Base-by-base conservation (phyloP, 352 stramenopile genomes). In the Elongisporangium undulatum region DNA sequence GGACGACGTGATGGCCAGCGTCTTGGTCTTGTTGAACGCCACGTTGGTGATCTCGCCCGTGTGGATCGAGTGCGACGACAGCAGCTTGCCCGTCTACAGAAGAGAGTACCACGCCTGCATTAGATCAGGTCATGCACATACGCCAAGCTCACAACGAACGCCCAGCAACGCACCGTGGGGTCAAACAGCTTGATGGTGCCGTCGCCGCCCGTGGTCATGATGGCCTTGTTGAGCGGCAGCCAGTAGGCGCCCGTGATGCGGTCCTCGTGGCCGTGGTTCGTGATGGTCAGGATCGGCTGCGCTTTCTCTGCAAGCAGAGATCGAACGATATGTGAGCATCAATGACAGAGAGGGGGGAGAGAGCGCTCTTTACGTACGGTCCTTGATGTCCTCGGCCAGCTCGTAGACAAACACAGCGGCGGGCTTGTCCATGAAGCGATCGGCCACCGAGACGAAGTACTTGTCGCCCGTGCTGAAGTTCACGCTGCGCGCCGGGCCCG, bases 1-100 rank as follows among this genome's bases (percentile, higher is more conserved):
- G 45, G 92, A 98, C 56, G 89, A 92, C 52, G 97, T 99, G 59
- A 99, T 97, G 51, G 97, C 92, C 23, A 99, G 72, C 49, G 97
- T 98, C 76, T 99, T 98, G 62, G 91, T 86, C 68, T 93, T 94
- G 77, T 98, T 99, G 70, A 98, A 98, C 49, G 73, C 75, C 53
- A 99, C 72, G 57, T 94, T 95, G 60, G 96, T 98, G 67, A 99
- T 98, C 72, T 98, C 97, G 54, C 98, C 96, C 51, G 94, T 90
- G 79, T 99, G 97, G 21, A 97, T 81, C 53, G 87, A 71, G 64
- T 97, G 85, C 69, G 93, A 94, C 53, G 75, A 74, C 6, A 94
- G 67, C 48, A 89, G 58, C 51, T 78, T 71, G 26, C 85, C 85
- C 10, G 82, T 92, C 73, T 81, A 34, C 16, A 29, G 16, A 52